Conservation (phyloP, 2,329 filamentous ascomycete genomes). For the Hirsutella minnesotensis region DNA sequence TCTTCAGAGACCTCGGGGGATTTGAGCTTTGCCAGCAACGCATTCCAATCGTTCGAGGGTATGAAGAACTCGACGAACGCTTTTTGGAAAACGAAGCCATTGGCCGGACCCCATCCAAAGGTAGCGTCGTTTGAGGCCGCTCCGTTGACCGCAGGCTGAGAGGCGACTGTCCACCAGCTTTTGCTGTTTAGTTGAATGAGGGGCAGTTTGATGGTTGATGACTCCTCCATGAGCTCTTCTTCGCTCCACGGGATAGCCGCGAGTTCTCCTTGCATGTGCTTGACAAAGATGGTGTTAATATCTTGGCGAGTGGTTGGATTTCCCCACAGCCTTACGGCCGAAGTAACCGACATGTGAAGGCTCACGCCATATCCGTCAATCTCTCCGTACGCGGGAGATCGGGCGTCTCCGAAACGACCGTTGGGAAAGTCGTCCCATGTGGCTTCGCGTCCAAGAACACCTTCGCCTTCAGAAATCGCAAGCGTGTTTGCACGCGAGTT, state of each 20-base stretch:
- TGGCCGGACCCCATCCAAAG: constrained; percentile 87
- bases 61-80: constrained; percentile 96
- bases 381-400: constrained; percentile 88
- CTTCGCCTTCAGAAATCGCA: constrained; percentile 89
- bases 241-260: constrained; percentile 88
- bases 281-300: constrained; percentile 69
- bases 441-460: constrained; percentile 78
- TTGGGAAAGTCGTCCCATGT: constrained; percentile 99
- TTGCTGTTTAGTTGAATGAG: constrained; percentile 65
- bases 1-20: constrained; percentile 47
- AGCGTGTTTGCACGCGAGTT: constrained; percentile 76
- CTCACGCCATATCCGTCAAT: constrained; percentile 98
- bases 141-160: constrained; percentile 87
- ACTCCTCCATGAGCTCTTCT: constrained; percentile 75
- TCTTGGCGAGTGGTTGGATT: constrained; percentile 58
- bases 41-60: constrained; percentile 57
- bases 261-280: constrained; percentile 69
- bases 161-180: constrained; percentile 95
- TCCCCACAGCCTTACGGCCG: constrained; percentile 79
- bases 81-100: constrained; percentile 96
- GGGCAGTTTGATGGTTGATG: constrained; percentile 63
- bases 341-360: constrained; percentile 75
- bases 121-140: constrained; percentile 61
- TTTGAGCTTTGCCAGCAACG: constrained; percentile 51
- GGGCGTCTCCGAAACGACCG: constrained; percentile 85